Percentiles rank a stretch among this genome's conserved stretches.
Conservation (phyloP, 768 basidiomycete species). For the Tylopilus subfusipes region DNA sequence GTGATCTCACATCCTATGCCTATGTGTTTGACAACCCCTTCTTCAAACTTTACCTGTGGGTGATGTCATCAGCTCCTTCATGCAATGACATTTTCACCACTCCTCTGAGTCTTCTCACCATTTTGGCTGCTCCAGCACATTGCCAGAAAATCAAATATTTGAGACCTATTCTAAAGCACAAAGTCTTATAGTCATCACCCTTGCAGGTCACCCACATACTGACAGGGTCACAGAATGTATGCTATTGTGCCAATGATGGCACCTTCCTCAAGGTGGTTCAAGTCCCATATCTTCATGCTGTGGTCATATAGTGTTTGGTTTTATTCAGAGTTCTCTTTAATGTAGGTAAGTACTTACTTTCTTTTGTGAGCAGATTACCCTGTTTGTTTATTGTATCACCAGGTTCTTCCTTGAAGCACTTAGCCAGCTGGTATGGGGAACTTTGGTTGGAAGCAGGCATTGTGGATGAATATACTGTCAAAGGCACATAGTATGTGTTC, state of each 20-base stretch:
- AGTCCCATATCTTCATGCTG: background rate
- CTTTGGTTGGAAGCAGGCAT: background rate
- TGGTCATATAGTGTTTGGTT: background rate
- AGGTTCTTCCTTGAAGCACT: background rate
- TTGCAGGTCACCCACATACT: background rate
- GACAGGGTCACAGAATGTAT: background rate
- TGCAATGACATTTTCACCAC: no score
- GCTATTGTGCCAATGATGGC: background rate
- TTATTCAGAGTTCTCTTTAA: background rate
- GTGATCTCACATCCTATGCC: background rate
- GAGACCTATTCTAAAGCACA: background rate
- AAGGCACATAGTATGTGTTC: no score
- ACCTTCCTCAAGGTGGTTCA: background rate
- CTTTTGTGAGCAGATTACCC: background rate
- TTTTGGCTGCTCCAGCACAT: background rate
- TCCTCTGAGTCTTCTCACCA: background rate
- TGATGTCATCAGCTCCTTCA: background rate
- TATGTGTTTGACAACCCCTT: background rate
- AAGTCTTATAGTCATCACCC: background rate
- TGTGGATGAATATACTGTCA: background rate
- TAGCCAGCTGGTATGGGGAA: background rate
- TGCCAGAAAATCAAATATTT: background rate
- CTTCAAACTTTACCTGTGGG: background rate
- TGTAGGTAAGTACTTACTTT: background rate
- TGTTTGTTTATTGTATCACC: background rate